Evolutionary conservation across 495 filamentous ascomycete species (phyloP), one percentile per base, ranked within the genome.

Genomic region (Podospora sp.): DNA sequence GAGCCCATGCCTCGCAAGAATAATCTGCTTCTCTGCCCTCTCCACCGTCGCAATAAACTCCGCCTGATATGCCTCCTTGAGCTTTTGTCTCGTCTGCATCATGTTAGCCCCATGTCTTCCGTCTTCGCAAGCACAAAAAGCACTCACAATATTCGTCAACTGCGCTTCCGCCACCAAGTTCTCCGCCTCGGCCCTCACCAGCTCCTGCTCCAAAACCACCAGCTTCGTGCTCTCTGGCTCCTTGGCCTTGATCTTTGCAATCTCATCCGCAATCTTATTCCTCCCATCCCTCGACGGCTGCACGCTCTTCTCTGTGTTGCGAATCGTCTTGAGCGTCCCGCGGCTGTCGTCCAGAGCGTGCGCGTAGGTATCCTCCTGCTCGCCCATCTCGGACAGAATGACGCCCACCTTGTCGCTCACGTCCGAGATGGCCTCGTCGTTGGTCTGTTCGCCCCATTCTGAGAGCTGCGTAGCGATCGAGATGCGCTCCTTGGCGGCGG

Each of bases 141-240:
- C 50, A 76, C 87, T 21, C 82, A 94, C 92, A 68, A 96, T 87
- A 77, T 98, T 98, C 60, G 91, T 94, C 80, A 99, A 82, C 80
- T 99, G 95, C 22, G 96, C 96, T 78, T 99, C 96, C 2, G 95
- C 96, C 70, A 99, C 95, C 63, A 98, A 77, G 68, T 90, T 93
- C 83, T 97, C 93, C 6, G 95, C 95, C 83, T 98, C 96, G 18
- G 93, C 93, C 67, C 95, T 83, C 6, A 97, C 94, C 55, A 99
- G 86, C 82, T 99, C 95, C 82, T 97, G 94, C 84, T 99, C 95
- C 51, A 98, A 82, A 27, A 87, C 90, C 25, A 90, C 86, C 55
- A 98, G 80, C 73, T 87, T 89, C 0, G 89, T 78, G 70, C 87
- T 93, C 65, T 86, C 82, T 0, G 94, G 94, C 73, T 97, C 95